phyloP scores from a whole-genome alignment of 495 filamentous ascomycete genomes.

The Lasiosphaeris hirsuta region DNA sequence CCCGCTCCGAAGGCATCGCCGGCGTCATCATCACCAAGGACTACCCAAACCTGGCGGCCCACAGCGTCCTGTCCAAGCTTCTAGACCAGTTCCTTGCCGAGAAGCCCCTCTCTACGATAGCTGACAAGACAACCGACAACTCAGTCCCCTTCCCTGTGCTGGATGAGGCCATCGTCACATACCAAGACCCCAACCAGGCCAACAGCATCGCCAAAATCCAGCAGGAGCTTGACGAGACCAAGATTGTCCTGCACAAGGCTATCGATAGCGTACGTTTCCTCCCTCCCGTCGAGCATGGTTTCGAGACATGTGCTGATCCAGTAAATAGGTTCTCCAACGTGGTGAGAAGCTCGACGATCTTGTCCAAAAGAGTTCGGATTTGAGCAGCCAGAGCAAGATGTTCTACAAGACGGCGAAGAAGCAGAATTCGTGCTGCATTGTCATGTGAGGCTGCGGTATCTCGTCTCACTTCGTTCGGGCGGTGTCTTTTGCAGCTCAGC shows the following conservation, averaged over 20 bases:
- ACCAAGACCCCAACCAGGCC: conserved; percentile 84
- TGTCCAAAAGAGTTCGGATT: conserved; percentile 81
- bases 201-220: conserved; percentile 94
- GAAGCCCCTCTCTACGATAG: conserved; percentile 67
- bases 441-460: conserved; percentile 56
- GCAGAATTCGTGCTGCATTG: conserved; percentile 87
- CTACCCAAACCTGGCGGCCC: conserved; percentile 88
- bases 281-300: not conserved
- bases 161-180: conserved; percentile 79
- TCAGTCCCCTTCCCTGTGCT: conserved; percentile 62
- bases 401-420: conserved; percentile 84
- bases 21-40: conserved; percentile 87
- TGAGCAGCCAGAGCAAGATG: conserved; percentile 90
- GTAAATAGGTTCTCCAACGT: conserved; percentile 61
- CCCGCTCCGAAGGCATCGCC: conserved; percentile 78
- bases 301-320: conserved; percentile 9
- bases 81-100: conserved; percentile 87
- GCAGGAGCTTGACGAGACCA: conserved; percentile 95
- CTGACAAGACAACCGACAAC: conserved; percentile 47
- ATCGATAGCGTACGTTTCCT: conserved; percentile 61
- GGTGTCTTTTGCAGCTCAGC: no score
- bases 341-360: conserved; percentile 89
- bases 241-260: conserved; percentile 96
- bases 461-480: no score
- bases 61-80: conserved; percentile 87